Conservation (phyloP, 495 filamentous ascomycete species). For the Podospora fimiseda region DNA sequence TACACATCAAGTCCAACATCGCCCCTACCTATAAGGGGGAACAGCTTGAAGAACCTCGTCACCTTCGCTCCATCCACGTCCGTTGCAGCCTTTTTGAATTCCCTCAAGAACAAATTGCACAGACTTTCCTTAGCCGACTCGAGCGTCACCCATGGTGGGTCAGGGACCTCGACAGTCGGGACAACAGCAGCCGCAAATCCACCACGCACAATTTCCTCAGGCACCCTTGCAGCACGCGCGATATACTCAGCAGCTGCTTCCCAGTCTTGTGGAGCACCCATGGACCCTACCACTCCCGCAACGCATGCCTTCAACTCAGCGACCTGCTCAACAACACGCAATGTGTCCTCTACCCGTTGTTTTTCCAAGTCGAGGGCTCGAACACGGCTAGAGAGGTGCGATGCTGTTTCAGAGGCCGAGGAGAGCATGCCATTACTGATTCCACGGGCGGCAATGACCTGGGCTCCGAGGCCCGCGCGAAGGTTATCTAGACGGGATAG, state of each 20-base stretch:
- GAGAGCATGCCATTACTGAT: constrained; percentile 87
- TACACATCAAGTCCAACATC: constrained; percentile 92
- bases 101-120: constrained; percentile 81
- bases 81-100: constrained; percentile 87
- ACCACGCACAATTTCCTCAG: constrained; percentile 68
- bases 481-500: constrained; percentile 83
- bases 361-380: constrained; percentile 84
- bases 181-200: constrained; percentile 91
- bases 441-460: constrained; percentile 73
- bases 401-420: constrained; percentile 76
- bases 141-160: constrained; percentile 80
- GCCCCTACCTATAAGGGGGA: constrained; percentile 85
- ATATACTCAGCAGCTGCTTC: constrained; percentile 90
- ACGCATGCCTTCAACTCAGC: constrained; percentile 94
- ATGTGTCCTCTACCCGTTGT: constrained; percentile 76
- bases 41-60: constrained; percentile 95
- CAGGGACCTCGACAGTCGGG: constrained; percentile 90
- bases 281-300: constrained; percentile 87
- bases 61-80: constrained; percentile 80
- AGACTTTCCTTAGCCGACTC: constrained; percentile 80
- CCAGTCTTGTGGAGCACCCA: constrained; percentile 98
- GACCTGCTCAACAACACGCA: constrained; percentile 92
- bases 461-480: constrained; percentile 79
- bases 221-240: constrained; percentile 72
- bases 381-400: constrained; percentile 77